These are phyloP conservation scores for Melastoma candidum DNA, from an alignment of 441 rosid species.

Conservation along the genomic window DNA sequence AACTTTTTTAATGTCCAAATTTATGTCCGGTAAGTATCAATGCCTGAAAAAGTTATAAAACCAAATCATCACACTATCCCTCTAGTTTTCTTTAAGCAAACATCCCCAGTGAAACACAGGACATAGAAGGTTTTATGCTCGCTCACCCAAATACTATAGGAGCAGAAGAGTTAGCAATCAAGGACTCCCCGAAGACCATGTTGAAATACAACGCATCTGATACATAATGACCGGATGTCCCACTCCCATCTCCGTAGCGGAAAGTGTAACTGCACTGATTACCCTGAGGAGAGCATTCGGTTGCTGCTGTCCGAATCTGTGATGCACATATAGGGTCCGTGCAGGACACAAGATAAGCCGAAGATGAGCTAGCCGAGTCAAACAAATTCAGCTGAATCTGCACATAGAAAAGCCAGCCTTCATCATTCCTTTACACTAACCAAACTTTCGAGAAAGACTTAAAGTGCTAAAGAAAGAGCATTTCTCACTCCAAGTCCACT, in stretches of 20 bases:
- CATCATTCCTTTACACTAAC: slow-evolving; percentile 4
- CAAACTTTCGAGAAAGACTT: background rate
- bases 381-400: slow-evolving; percentile 61
- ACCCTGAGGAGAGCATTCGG: slow-evolving; percentile 38
- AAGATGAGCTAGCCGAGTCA: slow-evolving; percentile 41
- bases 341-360: slow-evolving; percentile 45
- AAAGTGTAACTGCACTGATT: slow-evolving; percentile 59
- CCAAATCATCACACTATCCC: background rate
- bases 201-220: slow-evolving; percentile 46
- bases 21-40: too few species aligned
- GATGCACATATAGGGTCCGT: slow-evolving; percentile 55
- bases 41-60: background rate
- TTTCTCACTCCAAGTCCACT: slow-evolving; percentile 59
- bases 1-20: too few species aligned
- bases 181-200: slow-evolving; percentile 42
- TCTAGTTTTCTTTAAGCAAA: background rate
- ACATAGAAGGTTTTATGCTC: slow-evolving; percentile 5
- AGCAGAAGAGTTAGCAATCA: slow-evolving; percentile 50
- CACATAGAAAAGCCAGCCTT: slow-evolving; percentile 11
- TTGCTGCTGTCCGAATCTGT: slow-evolving; percentile 37
- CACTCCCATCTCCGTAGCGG: slow-evolving; percentile 68
- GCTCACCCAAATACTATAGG: slow-evolving; percentile 52
- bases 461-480: background rate
- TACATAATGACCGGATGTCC: slow-evolving; percentile 64
- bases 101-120: slow-evolving; percentile 4